Evolutionary conservation across 495 filamentous ascomycete genomes (phyloP).

Genomic region (Neurospora sp.): DNA sequence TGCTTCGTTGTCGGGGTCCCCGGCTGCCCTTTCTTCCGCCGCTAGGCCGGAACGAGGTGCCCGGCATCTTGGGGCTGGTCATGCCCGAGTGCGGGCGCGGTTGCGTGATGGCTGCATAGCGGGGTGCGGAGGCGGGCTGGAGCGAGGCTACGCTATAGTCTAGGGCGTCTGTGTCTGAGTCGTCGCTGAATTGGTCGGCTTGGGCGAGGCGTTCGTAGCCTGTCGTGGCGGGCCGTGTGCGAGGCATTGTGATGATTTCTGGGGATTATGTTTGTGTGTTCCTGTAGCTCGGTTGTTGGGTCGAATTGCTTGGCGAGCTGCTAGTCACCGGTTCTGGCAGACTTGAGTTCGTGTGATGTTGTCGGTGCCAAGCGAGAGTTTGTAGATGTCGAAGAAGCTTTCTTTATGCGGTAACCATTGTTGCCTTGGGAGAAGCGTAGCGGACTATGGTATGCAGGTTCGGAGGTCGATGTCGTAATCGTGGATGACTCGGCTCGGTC

Average conservation of each 20-base stretch:
- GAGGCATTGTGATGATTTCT: conserved; percentile 18
- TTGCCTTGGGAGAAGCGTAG: not conserved
- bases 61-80: conserved; percentile 36
- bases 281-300: not conserved
- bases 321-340: not conserved
- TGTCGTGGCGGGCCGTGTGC: conserved; percentile 61
- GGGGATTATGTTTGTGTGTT: not conserved
- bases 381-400: not conserved
- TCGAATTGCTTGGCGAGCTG: not conserved
- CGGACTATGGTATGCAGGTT: not conserved
- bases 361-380: not conserved
- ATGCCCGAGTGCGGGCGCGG: conserved; percentile 53
- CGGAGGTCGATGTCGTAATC: not conserved
- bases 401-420: not conserved
- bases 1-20: conserved; percentile 45
- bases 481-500: not conserved
- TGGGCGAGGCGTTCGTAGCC: conserved; percentile 90
- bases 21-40: conserved; percentile 28
- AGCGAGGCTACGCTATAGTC: conserved; percentile 45
- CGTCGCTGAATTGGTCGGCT: conserved; percentile 75
- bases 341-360: not conserved
- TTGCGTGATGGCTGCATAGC: conserved; percentile 57
- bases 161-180: conserved; percentile 55
- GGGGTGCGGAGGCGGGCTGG: conserved; percentile 52
- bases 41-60: conserved; percentile 21